phyloP scores from a whole-genome alignment of 139 green algal genomes.

The Asterochloris sp. region DNA sequence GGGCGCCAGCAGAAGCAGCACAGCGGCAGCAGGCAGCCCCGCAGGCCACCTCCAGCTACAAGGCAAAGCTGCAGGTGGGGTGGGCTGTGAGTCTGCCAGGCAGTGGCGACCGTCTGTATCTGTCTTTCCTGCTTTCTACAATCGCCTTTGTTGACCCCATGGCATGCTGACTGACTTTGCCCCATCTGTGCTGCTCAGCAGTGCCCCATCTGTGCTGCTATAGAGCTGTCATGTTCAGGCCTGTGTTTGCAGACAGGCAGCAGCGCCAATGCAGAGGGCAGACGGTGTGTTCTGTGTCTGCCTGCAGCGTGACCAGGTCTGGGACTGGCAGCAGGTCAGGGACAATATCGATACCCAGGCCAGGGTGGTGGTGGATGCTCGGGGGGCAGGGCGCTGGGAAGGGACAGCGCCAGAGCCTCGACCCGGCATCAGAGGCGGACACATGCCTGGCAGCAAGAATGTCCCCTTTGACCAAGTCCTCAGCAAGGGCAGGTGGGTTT shows the following conservation, averaged over 20 bases:
- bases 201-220: no score
- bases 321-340: conserved; percentile 51
- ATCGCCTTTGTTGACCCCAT: no score
- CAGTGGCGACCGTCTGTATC: no score
- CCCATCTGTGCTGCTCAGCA: no score
- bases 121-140: background rate
- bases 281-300: background rate
- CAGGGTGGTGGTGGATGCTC: conserved; percentile 78
- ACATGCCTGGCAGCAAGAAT: conserved; percentile 81
- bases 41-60: conserved; percentile 5
- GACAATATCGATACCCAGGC: conserved; percentile 35
- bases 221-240: no score
- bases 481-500: conserved; percentile 19
- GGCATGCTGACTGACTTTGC: no score
- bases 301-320: conserved; percentile 41
- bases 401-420: conserved; percentile 81
- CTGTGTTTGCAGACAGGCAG: no score
- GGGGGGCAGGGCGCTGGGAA: conserved; percentile 59
- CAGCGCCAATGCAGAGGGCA: background rate
- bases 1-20: conserved; percentile 23
- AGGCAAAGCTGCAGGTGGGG: conserved; percentile 1
- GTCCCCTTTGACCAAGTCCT: conserved; percentile 79
- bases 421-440: conserved; percentile 64
- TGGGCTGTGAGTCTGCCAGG: no score
- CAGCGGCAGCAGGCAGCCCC: conserved; percentile 1